phyloP scores from a whole-genome alignment of 371 early-diverging fungal genomes.

The Mortierella sp. region DNA sequence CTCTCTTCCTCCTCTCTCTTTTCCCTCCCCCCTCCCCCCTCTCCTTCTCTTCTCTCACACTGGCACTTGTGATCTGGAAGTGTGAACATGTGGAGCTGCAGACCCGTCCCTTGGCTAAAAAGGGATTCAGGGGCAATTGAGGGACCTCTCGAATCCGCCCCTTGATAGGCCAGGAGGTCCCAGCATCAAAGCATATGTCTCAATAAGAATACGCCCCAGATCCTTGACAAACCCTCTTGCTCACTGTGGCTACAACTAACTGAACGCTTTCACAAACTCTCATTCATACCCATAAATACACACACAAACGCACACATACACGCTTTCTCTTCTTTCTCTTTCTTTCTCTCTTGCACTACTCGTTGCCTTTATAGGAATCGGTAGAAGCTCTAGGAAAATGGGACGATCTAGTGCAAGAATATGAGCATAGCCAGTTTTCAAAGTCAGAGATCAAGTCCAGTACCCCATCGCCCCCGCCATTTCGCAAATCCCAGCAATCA shows the following conservation, averaged over 20 bases:
- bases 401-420: conserved; percentile 51
- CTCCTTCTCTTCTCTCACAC: no score
- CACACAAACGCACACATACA: background rate
- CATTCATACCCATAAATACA: no score
- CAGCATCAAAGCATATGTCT: no score
- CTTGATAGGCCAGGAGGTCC: no score
- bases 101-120: no score
- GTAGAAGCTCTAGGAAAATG: conserved; percentile 44
- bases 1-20: no score
- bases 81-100: no score
- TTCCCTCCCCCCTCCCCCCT: no score
- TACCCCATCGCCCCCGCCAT: conserved; percentile 42
- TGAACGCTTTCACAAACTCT: background rate
- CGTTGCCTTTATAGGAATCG: conserved; percentile 31
- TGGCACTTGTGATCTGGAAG: no score
- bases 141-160: no score
- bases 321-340: background rate
- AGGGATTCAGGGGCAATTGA: no score
- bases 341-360: background rate
- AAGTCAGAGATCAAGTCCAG: conserved; percentile 40
- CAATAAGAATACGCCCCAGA: background rate
- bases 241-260: background rate
- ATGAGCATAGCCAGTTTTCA: conserved; percentile 51
- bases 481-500: conserved; percentile 22
- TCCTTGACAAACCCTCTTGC: background rate